Conservation (phyloP, 2,329 filamentous ascomycete species). For the Claviceps sp. region DNA sequence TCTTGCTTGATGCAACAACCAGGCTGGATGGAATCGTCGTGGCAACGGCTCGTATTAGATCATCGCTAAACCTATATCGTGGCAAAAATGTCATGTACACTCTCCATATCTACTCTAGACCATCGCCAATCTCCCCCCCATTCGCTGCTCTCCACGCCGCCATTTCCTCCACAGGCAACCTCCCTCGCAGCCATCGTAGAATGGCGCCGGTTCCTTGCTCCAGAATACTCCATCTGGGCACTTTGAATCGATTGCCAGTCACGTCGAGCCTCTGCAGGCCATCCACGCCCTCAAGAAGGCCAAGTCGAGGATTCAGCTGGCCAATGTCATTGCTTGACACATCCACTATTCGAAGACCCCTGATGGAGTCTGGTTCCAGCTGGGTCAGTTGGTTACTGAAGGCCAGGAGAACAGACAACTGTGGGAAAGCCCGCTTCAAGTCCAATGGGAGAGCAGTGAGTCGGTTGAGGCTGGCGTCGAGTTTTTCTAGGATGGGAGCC, state of each 20-base stretch:
- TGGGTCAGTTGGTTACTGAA: conserved; percentile 69
- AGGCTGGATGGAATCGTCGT: too few relatives aligned
- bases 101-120: background rate
- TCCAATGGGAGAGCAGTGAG: conserved; percentile 51
- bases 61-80: background rate
- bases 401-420: conserved; percentile 55
- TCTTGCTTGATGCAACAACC: too few relatives aligned
- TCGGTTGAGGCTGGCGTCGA: conserved; percentile 77
- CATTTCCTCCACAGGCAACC: conserved; percentile 52
- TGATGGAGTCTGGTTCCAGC: conserved; percentile 58
- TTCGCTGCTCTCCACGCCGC: conserved; percentile 38
- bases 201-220: conserved; percentile 80
- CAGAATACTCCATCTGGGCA: conserved; percentile 71
- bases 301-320: conserved; percentile 67
- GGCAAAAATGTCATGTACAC: background rate
- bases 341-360: conserved; percentile 63
- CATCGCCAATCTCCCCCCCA: conserved; percentile 21
- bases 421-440: conserved; percentile 55
- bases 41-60: background rate
- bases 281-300: conserved; percentile 53
- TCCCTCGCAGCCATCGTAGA: conserved; percentile 65
- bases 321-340: conserved; percentile 76
- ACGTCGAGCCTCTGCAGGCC: conserved; percentile 58
- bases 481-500: conserved; percentile 61
- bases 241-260: conserved; percentile 73